These are phyloP conservation scores for Blastomyces parvus DNA, from an alignment of 2,329 filamentous ascomycete species.

Conservation along the genomic window DNA sequence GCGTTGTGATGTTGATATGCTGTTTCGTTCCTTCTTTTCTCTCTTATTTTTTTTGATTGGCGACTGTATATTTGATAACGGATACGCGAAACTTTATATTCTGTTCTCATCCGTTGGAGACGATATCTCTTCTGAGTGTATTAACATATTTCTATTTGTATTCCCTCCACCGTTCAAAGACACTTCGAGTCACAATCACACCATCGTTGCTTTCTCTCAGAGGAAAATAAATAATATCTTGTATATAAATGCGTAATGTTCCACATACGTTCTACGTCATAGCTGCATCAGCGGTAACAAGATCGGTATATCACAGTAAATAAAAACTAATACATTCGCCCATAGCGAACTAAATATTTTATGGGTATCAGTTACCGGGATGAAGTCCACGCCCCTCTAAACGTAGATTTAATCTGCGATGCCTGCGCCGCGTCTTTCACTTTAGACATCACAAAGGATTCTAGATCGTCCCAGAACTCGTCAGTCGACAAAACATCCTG, in stretches of 20 bases:
- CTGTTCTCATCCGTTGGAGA: neutral
- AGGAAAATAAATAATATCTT: neutral
- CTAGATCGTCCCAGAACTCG: constrained; percentile 79
- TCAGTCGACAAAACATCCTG: constrained; percentile 54
- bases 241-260: neutral
- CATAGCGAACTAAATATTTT: neutral
- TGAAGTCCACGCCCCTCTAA: constrained; percentile 59
- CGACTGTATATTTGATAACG: neutral
- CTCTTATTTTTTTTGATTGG: neutral
- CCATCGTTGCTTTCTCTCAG: neutral
- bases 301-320: neutral
- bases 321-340: neutral
- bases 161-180: neutral
- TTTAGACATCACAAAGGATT: constrained; percentile 68
- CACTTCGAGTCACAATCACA: neutral
- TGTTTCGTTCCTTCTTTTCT: neutral
- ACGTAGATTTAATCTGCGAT: constrained; percentile 54
- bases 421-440: constrained; percentile 61
- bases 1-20: neutral
- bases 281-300: neutral
- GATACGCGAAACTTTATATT: neutral
- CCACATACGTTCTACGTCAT: neutral
- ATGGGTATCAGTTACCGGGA: constrained; percentile 6
- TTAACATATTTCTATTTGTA: neutral
- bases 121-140: neutral